Evolutionary conservation across 2,329 filamentous ascomycete genomes (phyloP).

Genomic region (Neonectria magnoliae): DNA sequence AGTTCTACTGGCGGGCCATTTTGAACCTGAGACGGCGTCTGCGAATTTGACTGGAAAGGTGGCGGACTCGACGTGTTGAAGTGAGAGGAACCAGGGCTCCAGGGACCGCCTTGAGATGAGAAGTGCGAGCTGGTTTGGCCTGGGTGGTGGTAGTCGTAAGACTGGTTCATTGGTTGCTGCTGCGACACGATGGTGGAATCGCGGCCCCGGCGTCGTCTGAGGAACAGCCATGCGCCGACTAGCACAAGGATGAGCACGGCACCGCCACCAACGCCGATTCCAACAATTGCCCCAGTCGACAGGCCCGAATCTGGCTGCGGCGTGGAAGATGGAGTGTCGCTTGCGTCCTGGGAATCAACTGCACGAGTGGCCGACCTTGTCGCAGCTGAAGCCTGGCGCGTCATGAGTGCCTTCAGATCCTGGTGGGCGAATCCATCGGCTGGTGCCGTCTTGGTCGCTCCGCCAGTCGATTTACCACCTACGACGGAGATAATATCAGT

Average conservation of each 20-base stretch:
- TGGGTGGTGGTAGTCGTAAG: constrained; percentile 41
- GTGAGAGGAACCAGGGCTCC: constrained; percentile 41
- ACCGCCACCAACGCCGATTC: constrained; percentile 54
- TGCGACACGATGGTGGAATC: constrained; percentile 26
- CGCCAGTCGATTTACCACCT: constrained; percentile 60
- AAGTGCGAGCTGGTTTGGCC: constrained; percentile 32
- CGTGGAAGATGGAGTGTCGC: background rate
- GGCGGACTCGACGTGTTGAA: constrained; percentile 34
- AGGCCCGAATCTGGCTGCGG: constrained; percentile 20
- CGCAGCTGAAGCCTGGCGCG: constrained; percentile 56
- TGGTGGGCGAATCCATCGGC: constrained; percentile 57
- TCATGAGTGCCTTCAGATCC: constrained; percentile 65
- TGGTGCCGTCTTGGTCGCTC: constrained; percentile 63
- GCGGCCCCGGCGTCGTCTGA: constrained; percentile 40
- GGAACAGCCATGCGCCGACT: constrained; percentile 44
- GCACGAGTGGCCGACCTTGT: constrained; percentile 62
- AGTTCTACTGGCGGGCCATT: constrained; percentile 43
- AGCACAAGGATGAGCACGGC: constrained; percentile 43
- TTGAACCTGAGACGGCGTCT: constrained; percentile 34
- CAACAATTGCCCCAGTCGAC: constrained; percentile 54
- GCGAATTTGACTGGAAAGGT: constrained; percentile 27
- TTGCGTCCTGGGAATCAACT: constrained; percentile 39
- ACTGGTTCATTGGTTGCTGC: constrained; percentile 40
- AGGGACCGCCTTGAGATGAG: constrained; percentile 34
- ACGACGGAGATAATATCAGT: constrained; percentile 59